These are phyloP conservation scores for Cutaneotrichosporon spelunceum DNA, from an alignment of 1,284 basidiomycete genomes.

Conservation along the genomic window DNA sequence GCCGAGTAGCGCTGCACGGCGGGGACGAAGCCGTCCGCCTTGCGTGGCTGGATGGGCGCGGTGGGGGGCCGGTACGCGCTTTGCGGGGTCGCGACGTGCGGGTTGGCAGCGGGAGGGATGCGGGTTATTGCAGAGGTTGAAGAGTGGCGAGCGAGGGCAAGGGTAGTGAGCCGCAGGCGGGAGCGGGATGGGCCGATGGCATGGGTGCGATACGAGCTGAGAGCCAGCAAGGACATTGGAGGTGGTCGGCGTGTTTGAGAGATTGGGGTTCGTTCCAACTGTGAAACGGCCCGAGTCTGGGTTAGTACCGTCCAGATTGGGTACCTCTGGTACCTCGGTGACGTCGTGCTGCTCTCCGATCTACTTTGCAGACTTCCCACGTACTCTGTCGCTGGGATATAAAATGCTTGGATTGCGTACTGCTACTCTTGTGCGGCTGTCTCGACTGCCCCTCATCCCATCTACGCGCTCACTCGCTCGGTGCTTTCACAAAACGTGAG, in stretches of 20 bases:
- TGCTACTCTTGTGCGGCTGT: neutral
- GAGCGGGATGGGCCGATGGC: neutral
- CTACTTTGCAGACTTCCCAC: neutral
- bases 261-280: neutral
- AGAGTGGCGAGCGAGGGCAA: neutral
- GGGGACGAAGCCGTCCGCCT: conserved; percentile 3
- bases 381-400: neutral
- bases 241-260: neutral
- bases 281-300: neutral
- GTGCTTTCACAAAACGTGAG: conserved; percentile 1
- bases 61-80: neutral
- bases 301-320: neutral
- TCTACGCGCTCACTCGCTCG: neutral
- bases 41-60: conserved; percentile 1
- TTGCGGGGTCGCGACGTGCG: conserved; percentile 5
- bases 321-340: neutral
- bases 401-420: neutral
- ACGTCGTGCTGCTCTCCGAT: neutral
- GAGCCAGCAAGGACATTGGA: neutral
- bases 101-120: neutral
- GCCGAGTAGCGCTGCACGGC: conserved; percentile 18
- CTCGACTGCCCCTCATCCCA: neutral
- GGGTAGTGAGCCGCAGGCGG: neutral
- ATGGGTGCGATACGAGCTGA: neutral
- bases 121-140: neutral